A percentile compares a stretch with the other conserved stretches of the same genome.
These are phyloP conservation scores for Schoenoplectus tabernaemontani DNA, from an alignment of 202 grass and related monocot species.

Conservation along the genomic window DNA sequence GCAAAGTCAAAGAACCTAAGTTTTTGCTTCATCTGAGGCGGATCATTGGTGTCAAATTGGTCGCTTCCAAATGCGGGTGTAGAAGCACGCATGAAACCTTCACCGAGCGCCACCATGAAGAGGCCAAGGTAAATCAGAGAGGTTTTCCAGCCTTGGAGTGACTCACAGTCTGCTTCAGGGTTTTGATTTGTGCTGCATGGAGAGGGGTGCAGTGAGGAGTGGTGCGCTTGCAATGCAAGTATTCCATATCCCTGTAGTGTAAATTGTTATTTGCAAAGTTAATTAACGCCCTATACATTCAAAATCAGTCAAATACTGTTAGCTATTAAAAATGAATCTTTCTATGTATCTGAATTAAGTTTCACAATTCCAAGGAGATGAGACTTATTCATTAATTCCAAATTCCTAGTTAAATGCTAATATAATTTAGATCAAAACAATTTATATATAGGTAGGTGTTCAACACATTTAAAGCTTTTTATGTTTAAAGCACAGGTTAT, in stretches of 20 bases:
- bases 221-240: constrained; percentile 54
- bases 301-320: background rate
- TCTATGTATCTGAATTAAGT: background rate
- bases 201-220: constrained; percentile 39
- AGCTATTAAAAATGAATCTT: background rate
- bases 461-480: background rate
- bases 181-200: constrained; percentile 34
- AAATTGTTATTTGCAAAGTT: background rate
- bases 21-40: background rate
- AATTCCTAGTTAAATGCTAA: background rate
- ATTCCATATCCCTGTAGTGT: constrained; percentile 51
- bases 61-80: constrained; percentile 15
- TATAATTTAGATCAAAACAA: background rate
- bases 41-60: constrained; percentile 14
- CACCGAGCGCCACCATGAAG: constrained; percentile 17
- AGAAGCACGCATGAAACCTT: constrained; percentile 22
- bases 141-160: constrained; percentile 11
- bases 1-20: constrained; percentile 17
- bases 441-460: background rate
- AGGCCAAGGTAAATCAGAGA: constrained; percentile 14
- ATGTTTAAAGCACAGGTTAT: too few species aligned
- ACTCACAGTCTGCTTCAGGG: constrained; percentile 3
- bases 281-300: too few species aligned
- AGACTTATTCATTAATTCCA: background rate
- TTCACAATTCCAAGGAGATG: background rate